These are phyloP conservation scores for Fraxinus dipetala DNA, from an alignment of 305 asterid species.

Conservation along the genomic window DNA sequence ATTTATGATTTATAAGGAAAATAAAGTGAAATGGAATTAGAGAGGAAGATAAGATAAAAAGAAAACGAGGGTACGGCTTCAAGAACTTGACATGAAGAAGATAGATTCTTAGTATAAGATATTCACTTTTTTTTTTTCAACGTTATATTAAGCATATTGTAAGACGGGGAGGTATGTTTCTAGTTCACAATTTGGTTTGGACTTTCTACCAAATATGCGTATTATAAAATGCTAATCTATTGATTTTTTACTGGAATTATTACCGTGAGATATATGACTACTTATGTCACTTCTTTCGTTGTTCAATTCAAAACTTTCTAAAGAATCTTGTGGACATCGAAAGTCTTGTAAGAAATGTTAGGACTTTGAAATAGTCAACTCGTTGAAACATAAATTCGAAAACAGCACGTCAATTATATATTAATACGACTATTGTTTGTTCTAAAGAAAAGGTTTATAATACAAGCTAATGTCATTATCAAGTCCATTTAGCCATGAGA, in stretches of 20 bases:
- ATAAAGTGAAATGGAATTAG: neutral
- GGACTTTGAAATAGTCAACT: neutral
- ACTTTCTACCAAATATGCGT: neutral
- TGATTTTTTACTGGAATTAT: no score
- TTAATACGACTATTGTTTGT: neutral
- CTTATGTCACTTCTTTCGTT: neutral
- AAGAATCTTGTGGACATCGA: no score
- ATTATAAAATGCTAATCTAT: neutral
- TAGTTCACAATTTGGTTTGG: neutral
- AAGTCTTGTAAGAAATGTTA: neutral
- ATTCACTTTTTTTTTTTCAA: no score
- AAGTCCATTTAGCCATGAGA: constrained; percentile 76
- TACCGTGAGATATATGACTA: no score
- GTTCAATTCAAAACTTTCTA: neutral
- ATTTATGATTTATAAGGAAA: no score
- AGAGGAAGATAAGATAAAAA: neutral
- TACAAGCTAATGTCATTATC: neutral
- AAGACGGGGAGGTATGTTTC: no score
- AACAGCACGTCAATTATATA: neutral
- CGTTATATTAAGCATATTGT: neutral
- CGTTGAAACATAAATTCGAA: neutral
- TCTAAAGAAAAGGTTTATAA: neutral
- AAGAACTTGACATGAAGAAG: no score
- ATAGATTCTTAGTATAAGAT: no score
- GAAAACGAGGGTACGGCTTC: neutral